Evolutionary conservation across 495 filamentous ascomycete species (phyloP).

Genomic region (Neurospora tetraspora): DNA sequence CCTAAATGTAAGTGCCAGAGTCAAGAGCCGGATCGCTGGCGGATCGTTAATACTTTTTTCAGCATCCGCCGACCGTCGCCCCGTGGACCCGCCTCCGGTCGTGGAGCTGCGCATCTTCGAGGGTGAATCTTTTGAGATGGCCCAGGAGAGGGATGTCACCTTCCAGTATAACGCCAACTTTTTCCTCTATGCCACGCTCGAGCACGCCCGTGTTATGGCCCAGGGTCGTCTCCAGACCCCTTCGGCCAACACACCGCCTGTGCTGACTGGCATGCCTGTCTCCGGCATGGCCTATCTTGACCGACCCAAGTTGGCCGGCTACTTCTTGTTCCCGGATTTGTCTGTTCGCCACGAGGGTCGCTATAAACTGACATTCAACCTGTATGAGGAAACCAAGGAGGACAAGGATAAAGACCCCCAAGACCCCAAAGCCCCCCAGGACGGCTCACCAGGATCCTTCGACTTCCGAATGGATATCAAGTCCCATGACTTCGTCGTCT

Average conservation of each 20-base stretch:
- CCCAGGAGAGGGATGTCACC: constrained; percentile 71
- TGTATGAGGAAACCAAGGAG: constrained; percentile 88
- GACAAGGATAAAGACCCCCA: constrained; percentile 39
- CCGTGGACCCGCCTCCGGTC: constrained; percentile 92
- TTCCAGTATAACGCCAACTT: constrained; percentile 94
- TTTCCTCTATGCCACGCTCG: constrained; percentile 91
- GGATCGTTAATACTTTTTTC: constrained; percentile 7
- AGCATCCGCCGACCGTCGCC: constrained; percentile 93
- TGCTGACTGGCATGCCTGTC: constrained; percentile 90
- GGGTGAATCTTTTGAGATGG: constrained; percentile 47
- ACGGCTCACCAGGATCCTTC: constrained; percentile 19
- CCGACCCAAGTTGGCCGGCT: constrained; percentile 81
- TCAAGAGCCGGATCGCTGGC: constrained; percentile 1
- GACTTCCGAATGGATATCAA: constrained; percentile 73
- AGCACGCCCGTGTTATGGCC: constrained; percentile 76
- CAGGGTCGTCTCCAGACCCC: constrained; percentile 62
- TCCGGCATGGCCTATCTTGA: constrained; percentile 96
- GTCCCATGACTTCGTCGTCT: constrained; percentile 78
- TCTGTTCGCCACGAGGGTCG: constrained; percentile 94
- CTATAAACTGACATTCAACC: constrained; percentile 78
- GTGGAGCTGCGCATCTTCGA: constrained; percentile 87
- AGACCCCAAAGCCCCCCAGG: constrained; percentile 16
- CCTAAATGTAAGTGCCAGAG: constrained; percentile 66
- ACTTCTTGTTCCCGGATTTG: constrained; percentile 96
- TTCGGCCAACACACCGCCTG: constrained; percentile 58